Percentiles rank a stretch among this genome's conserved stretches.
Conservation (phyloP, 352 stramenopile species). For the Phytopythium kandeliae region DNA sequence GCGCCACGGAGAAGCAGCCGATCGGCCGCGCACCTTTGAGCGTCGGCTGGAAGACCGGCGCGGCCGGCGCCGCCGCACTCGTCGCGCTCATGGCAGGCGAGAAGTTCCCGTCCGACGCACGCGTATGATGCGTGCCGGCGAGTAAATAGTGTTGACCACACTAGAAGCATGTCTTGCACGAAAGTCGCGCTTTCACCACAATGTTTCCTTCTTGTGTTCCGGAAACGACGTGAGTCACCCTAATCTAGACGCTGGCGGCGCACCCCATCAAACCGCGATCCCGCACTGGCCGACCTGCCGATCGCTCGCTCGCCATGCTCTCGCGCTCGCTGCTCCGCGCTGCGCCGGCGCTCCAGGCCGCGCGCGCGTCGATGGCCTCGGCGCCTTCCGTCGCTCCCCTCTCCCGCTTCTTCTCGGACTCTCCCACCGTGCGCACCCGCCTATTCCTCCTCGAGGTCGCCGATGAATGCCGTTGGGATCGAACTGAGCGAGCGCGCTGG, state of each 20-base stretch:
- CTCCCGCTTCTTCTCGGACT: slow-evolving; percentile 41
- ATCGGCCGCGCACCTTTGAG: slow-evolving; percentile 50
- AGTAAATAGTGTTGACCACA: neutral
- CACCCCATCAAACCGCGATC: neutral
- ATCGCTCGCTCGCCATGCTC: slow-evolving; percentile 48
- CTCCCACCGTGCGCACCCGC: slow-evolving; percentile 30
- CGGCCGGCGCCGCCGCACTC: slow-evolving; percentile 8
- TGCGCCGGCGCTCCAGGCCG: slow-evolving; percentile 12
- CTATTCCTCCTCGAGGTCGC: neutral
- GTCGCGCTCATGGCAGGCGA: slow-evolving; percentile 20
- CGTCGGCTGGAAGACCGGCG: slow-evolving; percentile 48
- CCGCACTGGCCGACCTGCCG: no score
- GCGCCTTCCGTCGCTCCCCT: slow-evolving; percentile 10
- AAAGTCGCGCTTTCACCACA: no score
- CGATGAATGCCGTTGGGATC: no score
- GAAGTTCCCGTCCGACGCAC: no score
- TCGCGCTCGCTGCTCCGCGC: slow-evolving; percentile 54
- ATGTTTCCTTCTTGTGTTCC: no score
- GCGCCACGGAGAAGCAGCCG: neutral
- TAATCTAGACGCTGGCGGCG: neutral
- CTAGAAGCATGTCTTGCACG: neutral
- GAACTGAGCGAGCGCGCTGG: no score
- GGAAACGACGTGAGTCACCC: no score
- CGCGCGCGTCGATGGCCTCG: neutral
- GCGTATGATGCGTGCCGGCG: no score